Conservation (phyloP, 2,329 filamentous ascomycete genomes). For the Mycocentrospora acerina region DNA sequence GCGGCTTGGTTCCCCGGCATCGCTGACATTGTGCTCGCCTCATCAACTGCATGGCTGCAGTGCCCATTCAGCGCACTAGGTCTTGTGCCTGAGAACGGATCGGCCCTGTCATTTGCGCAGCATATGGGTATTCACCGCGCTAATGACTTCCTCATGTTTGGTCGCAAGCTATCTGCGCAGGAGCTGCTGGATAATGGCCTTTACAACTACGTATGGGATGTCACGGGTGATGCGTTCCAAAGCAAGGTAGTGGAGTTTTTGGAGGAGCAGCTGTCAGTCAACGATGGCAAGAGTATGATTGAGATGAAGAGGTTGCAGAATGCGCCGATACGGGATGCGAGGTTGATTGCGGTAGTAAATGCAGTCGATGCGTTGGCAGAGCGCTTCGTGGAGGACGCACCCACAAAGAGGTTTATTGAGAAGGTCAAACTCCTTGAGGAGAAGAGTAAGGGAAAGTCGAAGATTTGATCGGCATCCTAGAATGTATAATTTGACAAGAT, state of each 20-base stretch:
- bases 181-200: constrained; percentile 49
- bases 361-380: constrained; percentile 52
- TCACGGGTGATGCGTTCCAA: constrained; percentile 45
- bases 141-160: constrained; percentile 57
- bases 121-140: constrained; percentile 53
- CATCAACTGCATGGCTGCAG: constrained; percentile 49
- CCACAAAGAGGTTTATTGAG: constrained; percentile 50
- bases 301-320: constrained; percentile 55
- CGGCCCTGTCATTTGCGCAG: constrained; percentile 49
- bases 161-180: constrained; percentile 46
- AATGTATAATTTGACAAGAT: too few relatives aligned
- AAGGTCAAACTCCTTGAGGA: too few relatives aligned
- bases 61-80: constrained; percentile 52
- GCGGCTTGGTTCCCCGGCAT: constrained; percentile 54
- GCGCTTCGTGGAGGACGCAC: constrained; percentile 52
- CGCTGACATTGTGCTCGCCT: constrained; percentile 53
- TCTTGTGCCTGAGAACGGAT: constrained; percentile 53
- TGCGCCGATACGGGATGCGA: constrained; percentile 45
- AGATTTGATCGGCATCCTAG: constrained; percentile 20
- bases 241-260: constrained; percentile 45
- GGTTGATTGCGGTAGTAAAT: constrained; percentile 52
- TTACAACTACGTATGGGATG: constrained; percentile 50
- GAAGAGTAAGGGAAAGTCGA: constrained; percentile 35
- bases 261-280: constrained; percentile 46
- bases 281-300: constrained; percentile 57